Base-by-base conservation (phyloP, 2,329 filamentous ascomycete genomes). In the Penicillium sp. region DNA sequence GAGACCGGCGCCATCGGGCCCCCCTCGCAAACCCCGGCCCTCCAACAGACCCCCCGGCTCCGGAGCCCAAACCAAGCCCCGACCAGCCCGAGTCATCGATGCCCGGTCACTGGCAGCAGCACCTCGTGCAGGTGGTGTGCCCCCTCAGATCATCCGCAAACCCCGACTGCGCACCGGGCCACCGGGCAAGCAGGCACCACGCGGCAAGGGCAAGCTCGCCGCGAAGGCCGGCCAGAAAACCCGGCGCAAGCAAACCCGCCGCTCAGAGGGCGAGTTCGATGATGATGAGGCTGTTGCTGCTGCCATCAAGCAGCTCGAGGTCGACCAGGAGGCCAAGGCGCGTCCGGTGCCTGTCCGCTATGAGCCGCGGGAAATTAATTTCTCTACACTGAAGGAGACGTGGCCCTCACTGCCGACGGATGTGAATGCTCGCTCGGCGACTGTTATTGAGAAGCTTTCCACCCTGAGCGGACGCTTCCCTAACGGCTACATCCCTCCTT, bases 361-460 rank as follows among this genome's bases (percentile, higher is more conserved):
- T 55, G 67, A 69, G 43, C 76, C 76, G 14, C 62, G 70, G 20
- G 62, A 70, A 5, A 72, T 75, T 58, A 66, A 69, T 37, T 63
- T 71, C 34, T 68, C 71, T 15, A 71, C 67, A 38, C 50, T 78
- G 55, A 70, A 65, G 52, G 68, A 75, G 31, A 78, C 75, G 11
- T 78, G 76, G 76, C 76, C 76, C 20, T 69, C 75, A 31, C 58
- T 79, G 8, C 75, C 76, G 1, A 73, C 72, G 2, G 69, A 71
- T 38, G 51, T 61, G 7, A 67, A 67, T 5, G 69, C 68, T 2
- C 68, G 66, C 37, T 67, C 67, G 5, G 70, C 69, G 31, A 69
- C 69, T 10, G 64, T 78, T 25, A 55, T 71, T 28, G 73, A 76
- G 51, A 76, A 76, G 59, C 61, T 79, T 17, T 69, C 71, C 4